These are phyloP conservation scores for Lichtheimia hyalospora DNA, from an alignment of 371 early-diverging fungal genomes.

Conservation along the genomic window DNA sequence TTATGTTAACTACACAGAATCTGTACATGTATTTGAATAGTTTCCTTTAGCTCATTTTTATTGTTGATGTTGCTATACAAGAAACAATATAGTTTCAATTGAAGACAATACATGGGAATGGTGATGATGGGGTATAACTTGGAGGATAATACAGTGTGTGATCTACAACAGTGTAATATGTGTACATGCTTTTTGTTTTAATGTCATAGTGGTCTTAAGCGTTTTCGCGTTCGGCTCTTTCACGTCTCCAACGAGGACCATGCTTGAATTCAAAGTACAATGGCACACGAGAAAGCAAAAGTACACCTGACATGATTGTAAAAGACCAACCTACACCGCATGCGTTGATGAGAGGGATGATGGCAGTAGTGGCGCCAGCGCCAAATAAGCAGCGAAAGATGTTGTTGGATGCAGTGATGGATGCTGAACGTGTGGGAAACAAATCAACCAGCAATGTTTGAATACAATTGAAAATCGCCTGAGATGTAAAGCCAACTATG, in stretches of 20 bases:
- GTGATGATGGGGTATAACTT: too few relatives aligned
- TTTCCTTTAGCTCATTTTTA: too few relatives aligned
- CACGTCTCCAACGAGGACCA: conserved; percentile 36
- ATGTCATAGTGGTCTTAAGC: too few relatives aligned
- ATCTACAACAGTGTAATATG: too few relatives aligned
- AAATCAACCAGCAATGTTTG: conserved; percentile 44
- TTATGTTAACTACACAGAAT: too few relatives aligned
- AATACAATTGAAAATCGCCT: conserved; percentile 33
- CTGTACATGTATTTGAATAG: too few relatives aligned
- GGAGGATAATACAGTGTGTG: too few relatives aligned
- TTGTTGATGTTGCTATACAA: too few relatives aligned
- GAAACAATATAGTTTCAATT: too few relatives aligned
- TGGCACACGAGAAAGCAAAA: conserved; percentile 30
- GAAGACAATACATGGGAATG: too few relatives aligned
- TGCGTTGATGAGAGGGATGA: conserved; percentile 25
- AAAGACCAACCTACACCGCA: conserved; percentile 42
- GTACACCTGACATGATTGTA: conserved; percentile 26
- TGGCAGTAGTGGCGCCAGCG: conserved; percentile 25
- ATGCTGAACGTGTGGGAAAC: conserved; percentile 40
- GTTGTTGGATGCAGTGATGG: conserved; percentile 45
- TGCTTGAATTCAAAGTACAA: conserved; percentile 26
- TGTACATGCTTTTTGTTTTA: too few relatives aligned
- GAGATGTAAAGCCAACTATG: conserved; percentile 31
- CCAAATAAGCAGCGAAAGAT: conserved; percentile 37
- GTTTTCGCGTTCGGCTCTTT: conserved; percentile 12